phyloP scores from a whole-genome alignment of 805 yeast genomes.

The Starmera dryadoides region DNA sequence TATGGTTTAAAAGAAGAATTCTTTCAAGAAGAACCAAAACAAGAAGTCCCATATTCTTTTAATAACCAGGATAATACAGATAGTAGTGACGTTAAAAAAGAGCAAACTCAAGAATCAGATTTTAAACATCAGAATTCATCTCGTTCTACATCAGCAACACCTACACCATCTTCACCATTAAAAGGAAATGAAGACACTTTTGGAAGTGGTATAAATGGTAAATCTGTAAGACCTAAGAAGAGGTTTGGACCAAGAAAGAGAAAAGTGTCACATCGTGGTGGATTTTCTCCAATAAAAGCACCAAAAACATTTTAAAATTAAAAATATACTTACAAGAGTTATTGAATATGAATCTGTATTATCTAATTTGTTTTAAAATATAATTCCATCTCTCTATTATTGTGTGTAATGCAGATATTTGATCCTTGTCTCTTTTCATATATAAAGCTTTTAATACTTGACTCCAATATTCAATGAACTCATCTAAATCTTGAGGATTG shows the following conservation, averaged over 20 bases:
- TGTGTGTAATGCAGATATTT: constrained; percentile 24
- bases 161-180: no score
- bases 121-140: no score
- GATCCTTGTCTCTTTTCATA: constrained; percentile 23
- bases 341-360: no score
- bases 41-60: no score
- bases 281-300: neutral
- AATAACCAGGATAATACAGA: no score
- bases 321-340: no score
- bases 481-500: constrained; percentile 20
- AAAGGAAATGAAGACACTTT: no score
- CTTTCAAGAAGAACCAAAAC: neutral
- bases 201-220: no score
- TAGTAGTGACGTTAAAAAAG: no score
- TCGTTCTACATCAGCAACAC: no score
- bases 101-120: no score
- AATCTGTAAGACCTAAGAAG: neutral
- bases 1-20: constrained; percentile 7
- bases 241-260: neutral
- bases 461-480: constrained; percentile 48
- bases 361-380: constrained; percentile 7
- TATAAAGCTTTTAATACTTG: constrained; percentile 37
- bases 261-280: neutral
- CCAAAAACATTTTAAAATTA: neutral
- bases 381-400: constrained; percentile 29